Conservation (phyloP, 2,329 filamentous ascomycete species). For the Nannizziopsis arthrosporioides region DNA sequence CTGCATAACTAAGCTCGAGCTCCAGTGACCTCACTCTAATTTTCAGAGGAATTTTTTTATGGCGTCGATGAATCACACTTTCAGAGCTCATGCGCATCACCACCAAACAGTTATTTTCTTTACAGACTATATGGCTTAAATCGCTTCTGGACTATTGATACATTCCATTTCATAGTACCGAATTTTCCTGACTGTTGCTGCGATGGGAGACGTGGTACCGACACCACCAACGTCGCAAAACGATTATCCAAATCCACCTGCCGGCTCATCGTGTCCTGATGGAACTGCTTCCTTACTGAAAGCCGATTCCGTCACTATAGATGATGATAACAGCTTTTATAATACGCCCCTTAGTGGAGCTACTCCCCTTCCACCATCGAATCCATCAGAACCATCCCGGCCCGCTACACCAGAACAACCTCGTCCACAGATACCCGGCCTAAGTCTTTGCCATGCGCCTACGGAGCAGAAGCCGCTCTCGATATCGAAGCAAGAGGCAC, state of each 20-base stretch:
- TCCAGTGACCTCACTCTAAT: too few species aligned
- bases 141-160: too few species aligned
- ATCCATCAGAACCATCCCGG: background rate
- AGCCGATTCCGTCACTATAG: constrained; percentile 18
- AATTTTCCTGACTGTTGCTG: too few species aligned
- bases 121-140: too few species aligned
- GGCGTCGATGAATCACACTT: too few species aligned
- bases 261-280: background rate
- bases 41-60: too few species aligned
- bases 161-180: too few species aligned
- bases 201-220: too few species aligned
- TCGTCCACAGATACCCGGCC: constrained; percentile 26
- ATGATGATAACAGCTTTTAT: constrained; percentile 34
- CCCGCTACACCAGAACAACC: constrained; percentile 15
- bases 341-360: constrained; percentile 27
- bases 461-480: background rate
- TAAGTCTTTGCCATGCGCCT: constrained; percentile 22
- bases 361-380: constrained; percentile 18
- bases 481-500: background rate
- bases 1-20: too few species aligned
- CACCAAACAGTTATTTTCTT: background rate
- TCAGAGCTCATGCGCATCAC: background rate
- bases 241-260: background rate
- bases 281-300: background rate
- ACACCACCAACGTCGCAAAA: background rate